phyloP scores from a whole-genome alignment of 495 filamentous ascomycete genomes.

The Penicillium canariense region DNA sequence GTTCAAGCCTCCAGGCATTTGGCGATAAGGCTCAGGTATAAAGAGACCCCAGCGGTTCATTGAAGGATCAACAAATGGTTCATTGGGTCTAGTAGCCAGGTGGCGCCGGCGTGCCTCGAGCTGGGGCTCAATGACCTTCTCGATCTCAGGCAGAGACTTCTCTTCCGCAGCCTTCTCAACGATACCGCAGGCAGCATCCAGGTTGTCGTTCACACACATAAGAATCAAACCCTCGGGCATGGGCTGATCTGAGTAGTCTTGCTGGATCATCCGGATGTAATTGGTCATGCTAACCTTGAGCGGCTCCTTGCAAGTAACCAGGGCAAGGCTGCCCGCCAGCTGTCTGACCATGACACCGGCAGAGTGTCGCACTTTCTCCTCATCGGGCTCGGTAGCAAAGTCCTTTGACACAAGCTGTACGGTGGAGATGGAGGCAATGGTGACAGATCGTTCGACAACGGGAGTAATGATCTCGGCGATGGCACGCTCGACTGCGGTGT shows the following conservation, averaged over 20 bases:
- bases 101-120: constrained; percentile 73
- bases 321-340: constrained; percentile 85
- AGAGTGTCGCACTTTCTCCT: constrained; percentile 76
- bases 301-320: constrained; percentile 98
- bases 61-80: constrained; percentile 75
- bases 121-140: constrained; percentile 78
- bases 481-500: constrained; percentile 77
- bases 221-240: constrained; percentile 86
- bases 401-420: constrained; percentile 92
- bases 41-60: constrained; percentile 83
- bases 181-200: constrained; percentile 86
- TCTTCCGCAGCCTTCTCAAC: constrained; percentile 94
- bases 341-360: constrained; percentile 90
- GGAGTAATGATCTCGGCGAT: constrained; percentile 94
- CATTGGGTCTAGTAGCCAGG: constrained; percentile 64
- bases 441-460: constrained; percentile 94
- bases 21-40: constrained; percentile 86
- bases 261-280: constrained; percentile 80
- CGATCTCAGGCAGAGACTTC: constrained; percentile 88
- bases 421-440: constrained; percentile 94
- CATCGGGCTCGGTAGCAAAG: constrained; percentile 88
- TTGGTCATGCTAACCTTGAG: constrained; percentile 93
- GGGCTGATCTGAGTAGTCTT: constrained; percentile 65
- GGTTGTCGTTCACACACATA: constrained; percentile 98
- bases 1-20: constrained; percentile 77